Base-by-base conservation (phyloP, 2,329 filamentous ascomycete genomes). In the Ceratocystis lukuohia region DNA sequence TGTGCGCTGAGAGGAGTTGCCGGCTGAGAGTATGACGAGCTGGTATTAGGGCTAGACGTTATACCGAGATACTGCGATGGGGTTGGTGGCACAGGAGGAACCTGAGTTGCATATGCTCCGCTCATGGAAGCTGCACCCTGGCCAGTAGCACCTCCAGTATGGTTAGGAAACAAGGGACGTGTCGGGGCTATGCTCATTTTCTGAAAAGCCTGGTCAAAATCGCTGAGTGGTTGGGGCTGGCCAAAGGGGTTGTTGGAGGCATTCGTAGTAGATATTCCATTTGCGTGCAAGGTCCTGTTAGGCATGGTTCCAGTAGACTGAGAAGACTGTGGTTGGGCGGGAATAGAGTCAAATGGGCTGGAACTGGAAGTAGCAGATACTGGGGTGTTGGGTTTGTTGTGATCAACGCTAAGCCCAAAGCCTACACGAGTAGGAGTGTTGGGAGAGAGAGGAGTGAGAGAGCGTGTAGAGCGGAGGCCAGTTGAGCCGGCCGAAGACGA, bases 91-190 rank as follows among this genome's bases (percentile, higher is more conserved):
- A 88, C 87, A 71, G 90, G 90, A 50, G 90, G 77, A 10, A 84
- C 81, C 70, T 84, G 84, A 7, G 75, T 72, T 66, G 71, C 61
- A 56, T 61, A 62, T 33, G 20, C 22, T n/a, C 66, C 66, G 12
- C 25, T 41, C 48, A 68, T 63, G 12, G 33, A 46, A 57, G 62
- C 70, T 33, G 69, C 69, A 46, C 77, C 72, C 70, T 78, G 79
- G 17, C 75, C 74, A 69, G 74, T 76, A 70, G 81, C 69, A 25
- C 84, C 88, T 65, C 88, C 88, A 0, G 89, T 92, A 65, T 87
- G 85, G 71, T 91, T 85, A 6, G 89, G 88, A 73, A 92, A 91
- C 37, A 91, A 78, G 46, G 84, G 83, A 70, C 85, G 84, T 50
- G 74, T 71, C 28, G 77, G 69, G 62, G 74, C 74, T 28, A 84